phyloP scores from a whole-genome alignment of 352 stramenopile species.

The Pythium folliculosum region DNA sequence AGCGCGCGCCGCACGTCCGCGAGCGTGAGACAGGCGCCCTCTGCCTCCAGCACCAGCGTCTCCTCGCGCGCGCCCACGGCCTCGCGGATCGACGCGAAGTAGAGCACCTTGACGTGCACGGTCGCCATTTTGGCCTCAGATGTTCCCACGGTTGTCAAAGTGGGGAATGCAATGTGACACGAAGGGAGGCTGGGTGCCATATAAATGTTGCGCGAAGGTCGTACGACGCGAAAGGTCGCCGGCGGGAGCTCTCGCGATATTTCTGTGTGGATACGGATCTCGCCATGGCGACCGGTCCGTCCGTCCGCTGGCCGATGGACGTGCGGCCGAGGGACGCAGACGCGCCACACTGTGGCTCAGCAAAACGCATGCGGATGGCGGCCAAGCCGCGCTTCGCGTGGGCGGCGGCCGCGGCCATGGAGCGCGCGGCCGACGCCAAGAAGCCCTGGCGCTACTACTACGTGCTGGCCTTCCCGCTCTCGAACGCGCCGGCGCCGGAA shows the following conservation, averaged over 20 bases:
- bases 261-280: too few species aligned
- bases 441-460: constrained; percentile 80
- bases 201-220: constrained; percentile 35
- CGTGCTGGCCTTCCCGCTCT: constrained; percentile 52
- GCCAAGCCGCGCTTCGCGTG: constrained; percentile 1
- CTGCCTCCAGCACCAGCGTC: constrained; percentile 33
- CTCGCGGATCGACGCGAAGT: constrained; percentile 80
- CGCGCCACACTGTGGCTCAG: too few species aligned
- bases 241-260: neutral
- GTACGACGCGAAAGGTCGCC: constrained; percentile 30
- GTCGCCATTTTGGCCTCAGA: neutral
- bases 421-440: constrained; percentile 21
- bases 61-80: constrained; percentile 74
- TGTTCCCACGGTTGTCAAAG: neutral
- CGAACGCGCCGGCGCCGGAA: constrained; percentile 36
- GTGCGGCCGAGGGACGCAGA: too few species aligned
- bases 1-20: constrained; percentile 44
- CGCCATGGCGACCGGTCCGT: too few species aligned
- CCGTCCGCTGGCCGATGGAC: too few species aligned
- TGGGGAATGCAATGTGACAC: neutral
- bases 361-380: neutral
- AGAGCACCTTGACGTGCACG: constrained; percentile 69
- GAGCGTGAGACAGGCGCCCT: constrained; percentile 33
- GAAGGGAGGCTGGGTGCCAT: neutral
- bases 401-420: constrained; percentile 15